phyloP scores from a whole-genome alignment of 2,329 filamentous ascomycete genomes.

The Furcasterigmium furcatum region DNA sequence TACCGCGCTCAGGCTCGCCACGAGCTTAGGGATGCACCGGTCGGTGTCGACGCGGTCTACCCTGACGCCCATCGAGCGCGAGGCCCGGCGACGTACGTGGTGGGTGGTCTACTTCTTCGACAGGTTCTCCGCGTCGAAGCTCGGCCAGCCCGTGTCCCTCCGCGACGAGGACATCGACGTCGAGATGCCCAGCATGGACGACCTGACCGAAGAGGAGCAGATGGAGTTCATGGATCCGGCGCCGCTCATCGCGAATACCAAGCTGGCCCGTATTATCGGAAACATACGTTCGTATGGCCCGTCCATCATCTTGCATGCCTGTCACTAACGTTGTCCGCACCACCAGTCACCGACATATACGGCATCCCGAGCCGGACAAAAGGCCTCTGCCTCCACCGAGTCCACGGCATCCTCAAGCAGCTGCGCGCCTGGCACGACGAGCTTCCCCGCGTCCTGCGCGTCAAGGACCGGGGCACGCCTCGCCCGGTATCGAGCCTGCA shows the following conservation, averaged over 20 bases:
- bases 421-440: constrained; percentile 23
- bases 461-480: constrained; percentile 19
- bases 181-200: constrained; percentile 22
- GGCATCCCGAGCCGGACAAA: constrained; percentile 21
- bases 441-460: constrained; percentile 16
- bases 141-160: constrained; percentile 24
- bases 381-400: constrained; percentile 22
- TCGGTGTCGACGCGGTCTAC: constrained; percentile 12
- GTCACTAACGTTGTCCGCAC: no score
- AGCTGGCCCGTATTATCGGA: constrained; percentile 24
- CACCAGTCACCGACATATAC: constrained; percentile 20
- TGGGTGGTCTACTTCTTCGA: constrained; percentile 30
- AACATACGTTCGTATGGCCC: constrained; percentile 5
- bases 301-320: no score
- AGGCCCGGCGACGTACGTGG: constrained; percentile 40
- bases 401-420: constrained; percentile 21
- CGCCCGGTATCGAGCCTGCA: constrained; percentile 28
- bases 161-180: constrained; percentile 28
- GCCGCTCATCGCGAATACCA: constrained; percentile 21
- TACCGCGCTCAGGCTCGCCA: constrained; percentile 31
- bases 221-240: constrained; percentile 22
- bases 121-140: constrained; percentile 25
- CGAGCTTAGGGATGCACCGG: constrained; percentile 39
- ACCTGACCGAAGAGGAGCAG: constrained; percentile 19
- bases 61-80: constrained; percentile 24